Conservation (phyloP, 345 rosid species). For the Firmiana major region DNA sequence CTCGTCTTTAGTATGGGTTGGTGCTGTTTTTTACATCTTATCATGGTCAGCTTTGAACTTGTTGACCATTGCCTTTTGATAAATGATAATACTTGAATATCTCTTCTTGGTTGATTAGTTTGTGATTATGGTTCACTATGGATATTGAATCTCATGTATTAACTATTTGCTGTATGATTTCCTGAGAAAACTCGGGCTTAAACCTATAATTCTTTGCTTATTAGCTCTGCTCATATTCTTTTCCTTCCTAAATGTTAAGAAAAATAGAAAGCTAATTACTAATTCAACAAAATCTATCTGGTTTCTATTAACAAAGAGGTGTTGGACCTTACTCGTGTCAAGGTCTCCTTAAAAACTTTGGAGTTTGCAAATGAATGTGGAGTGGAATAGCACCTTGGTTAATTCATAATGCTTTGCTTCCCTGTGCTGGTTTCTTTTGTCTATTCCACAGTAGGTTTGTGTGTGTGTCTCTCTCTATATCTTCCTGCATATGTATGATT, state of each 20-base stretch:
- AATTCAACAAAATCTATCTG: background rate
- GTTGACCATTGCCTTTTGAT: background rate
- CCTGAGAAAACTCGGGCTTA: background rate
- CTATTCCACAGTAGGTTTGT: background rate
- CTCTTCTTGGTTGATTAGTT: background rate
- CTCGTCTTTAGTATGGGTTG: background rate
- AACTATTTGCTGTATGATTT: background rate
- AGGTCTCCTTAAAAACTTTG: background rate
- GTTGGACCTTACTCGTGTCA: background rate
- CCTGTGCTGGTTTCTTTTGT: background rate
- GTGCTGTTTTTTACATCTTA: background rate
- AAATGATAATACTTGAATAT: conserved; percentile 2
- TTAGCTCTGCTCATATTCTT: background rate
- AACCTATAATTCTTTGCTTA: background rate
- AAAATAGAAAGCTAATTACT: background rate
- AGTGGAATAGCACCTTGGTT: background rate
- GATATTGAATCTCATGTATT: conserved; percentile 4
- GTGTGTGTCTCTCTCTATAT: background rate
- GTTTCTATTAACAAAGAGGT: background rate
- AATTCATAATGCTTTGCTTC: background rate
- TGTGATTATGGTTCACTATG: conserved; percentile 6
- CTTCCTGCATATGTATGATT: background rate
- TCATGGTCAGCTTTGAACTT: conserved; percentile 2
- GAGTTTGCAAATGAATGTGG: background rate
- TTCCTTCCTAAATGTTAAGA: background rate